These are phyloP conservation scores for Endocalyx cinctus DNA, from an alignment of 2,329 filamentous ascomycete genomes.

Conservation along the genomic window DNA sequence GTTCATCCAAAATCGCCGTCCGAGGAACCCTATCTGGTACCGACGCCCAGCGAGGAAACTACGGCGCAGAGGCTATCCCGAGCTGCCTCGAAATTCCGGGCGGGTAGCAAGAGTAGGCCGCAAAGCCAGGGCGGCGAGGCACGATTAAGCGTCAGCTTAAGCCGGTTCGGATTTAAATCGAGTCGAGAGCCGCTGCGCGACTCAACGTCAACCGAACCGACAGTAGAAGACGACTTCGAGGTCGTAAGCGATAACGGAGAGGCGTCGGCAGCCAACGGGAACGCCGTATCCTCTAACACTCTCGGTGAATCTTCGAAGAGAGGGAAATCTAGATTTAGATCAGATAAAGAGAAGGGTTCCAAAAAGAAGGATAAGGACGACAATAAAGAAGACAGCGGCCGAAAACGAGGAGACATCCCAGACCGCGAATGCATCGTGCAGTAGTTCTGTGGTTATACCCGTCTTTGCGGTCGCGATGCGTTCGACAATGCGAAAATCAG, in stretches of 20 bases:
- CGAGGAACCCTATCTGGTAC: slow-evolving; percentile 32
- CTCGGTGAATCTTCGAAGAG: slow-evolving; percentile 8
- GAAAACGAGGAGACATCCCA: slow-evolving; percentile 19
- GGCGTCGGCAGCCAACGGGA: background rate
- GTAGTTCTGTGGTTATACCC: slow-evolving; percentile 14
- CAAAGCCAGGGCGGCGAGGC: slow-evolving; percentile 55
- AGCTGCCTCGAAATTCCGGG: slow-evolving; percentile 51
- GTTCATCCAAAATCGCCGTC: slow-evolving; percentile 34
- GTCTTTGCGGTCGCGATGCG: too few species aligned
- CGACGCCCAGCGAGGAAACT: slow-evolving; percentile 48
- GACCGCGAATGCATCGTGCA: slow-evolving; percentile 28
- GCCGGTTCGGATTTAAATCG: slow-evolving; percentile 48
- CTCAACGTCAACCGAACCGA: slow-evolving; percentile 13
- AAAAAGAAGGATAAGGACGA: slow-evolving; percentile 20
- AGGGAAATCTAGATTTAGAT: slow-evolving; percentile 11
- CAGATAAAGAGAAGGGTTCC: slow-evolving; percentile 9
- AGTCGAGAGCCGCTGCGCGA: slow-evolving; percentile 46
- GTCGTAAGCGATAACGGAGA: slow-evolving; percentile 12
- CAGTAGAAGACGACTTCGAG: slow-evolving; percentile 23
- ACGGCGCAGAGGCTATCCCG: slow-evolving; percentile 52
- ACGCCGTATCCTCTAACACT: slow-evolving; percentile 10
- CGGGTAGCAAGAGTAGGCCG: slow-evolving; percentile 47
- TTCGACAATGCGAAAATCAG: too few species aligned
- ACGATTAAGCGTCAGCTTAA: slow-evolving; percentile 54
- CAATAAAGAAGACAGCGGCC: too few species aligned